Evolutionary conservation across 495 filamentous ascomycete species (phyloP).

Genomic region (Penicillium bovifimosum): DNA sequence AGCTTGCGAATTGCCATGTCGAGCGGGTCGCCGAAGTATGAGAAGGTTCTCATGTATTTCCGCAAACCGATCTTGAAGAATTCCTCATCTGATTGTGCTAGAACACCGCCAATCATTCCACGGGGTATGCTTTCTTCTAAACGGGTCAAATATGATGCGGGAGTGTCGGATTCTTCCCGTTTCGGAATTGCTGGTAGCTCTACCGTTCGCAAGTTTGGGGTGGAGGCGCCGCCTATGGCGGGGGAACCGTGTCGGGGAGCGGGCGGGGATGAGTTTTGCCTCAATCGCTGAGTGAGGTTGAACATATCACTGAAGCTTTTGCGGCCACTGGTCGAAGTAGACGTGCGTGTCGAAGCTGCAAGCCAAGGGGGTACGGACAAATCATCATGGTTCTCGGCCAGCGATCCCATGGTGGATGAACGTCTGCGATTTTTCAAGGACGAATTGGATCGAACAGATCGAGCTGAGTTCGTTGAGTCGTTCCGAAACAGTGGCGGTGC

Average conservation of each 20-base stretch:
- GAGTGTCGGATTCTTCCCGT: slow-evolving; percentile 81
- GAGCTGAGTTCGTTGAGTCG: slow-evolving; percentile 60
- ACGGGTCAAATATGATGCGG: slow-evolving; percentile 78
- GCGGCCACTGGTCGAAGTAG: slow-evolving; percentile 74
- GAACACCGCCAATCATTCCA: slow-evolving; percentile 70
- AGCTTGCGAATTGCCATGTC: slow-evolving; percentile 96
- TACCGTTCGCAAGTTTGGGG: slow-evolving; percentile 59
- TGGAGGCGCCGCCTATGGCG: slow-evolving; percentile 49
- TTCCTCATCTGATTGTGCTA: slow-evolving; percentile 76
- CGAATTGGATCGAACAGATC: slow-evolving; percentile 70
- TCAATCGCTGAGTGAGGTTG: slow-evolving; percentile 62
- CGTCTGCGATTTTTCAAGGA: slow-evolving; percentile 57
- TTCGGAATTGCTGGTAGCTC: slow-evolving; percentile 67
- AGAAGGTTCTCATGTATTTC: slow-evolving; percentile 91
- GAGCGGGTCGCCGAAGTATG: slow-evolving; percentile 91
- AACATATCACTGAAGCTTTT: slow-evolving; percentile 90
- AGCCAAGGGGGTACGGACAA: slow-evolving; percentile 52
- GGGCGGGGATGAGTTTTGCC: slow-evolving; percentile 69
- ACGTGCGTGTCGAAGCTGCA: slow-evolving; percentile 61
- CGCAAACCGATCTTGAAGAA: slow-evolving; percentile 79
- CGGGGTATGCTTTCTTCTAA: slow-evolving; percentile 73
- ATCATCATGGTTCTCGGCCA: slow-evolving; percentile 52
- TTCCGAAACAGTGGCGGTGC: slow-evolving; percentile 46
- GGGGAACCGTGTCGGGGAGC: slow-evolving; percentile 55
- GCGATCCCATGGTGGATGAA: slow-evolving; percentile 86